A percentile compares a stretch with the other conserved stretches of the same genome.
Evolutionary conservation across 768 basidiomycete species (phyloP).

Genomic region (Tulasnella sp.): DNA sequence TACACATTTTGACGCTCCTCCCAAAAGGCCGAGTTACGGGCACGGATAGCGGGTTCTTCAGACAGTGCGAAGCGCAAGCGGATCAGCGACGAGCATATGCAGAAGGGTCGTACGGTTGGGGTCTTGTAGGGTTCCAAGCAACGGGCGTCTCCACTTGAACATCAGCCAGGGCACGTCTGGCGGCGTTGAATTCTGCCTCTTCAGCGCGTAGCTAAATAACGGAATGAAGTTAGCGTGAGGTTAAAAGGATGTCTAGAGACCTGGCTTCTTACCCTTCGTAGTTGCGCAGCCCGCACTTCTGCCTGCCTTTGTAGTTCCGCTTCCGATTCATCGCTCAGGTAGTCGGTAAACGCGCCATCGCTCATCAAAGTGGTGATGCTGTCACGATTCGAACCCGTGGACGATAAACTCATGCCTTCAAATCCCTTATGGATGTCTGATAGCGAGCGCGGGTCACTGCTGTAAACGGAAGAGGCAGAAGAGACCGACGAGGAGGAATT

Average conservation of each 20-base stretch:
- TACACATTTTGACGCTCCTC: too few relatives aligned
- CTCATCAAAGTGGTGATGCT: constrained; percentile 52
- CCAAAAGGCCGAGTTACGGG: too few relatives aligned
- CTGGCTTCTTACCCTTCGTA: constrained; percentile 24
- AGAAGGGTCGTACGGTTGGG: constrained; percentile 13
- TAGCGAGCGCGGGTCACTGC: neutral
- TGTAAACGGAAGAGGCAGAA: constrained; percentile 22
- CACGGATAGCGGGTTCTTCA: too few relatives aligned
- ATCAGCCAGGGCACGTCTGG: constrained; percentile 9
- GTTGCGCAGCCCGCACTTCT: constrained; percentile 61
- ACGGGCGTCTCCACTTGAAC: constrained; percentile 7
- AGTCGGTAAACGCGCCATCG: constrained; percentile 82
- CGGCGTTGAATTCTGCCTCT: constrained; percentile 16
- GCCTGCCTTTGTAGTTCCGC: constrained; percentile 80
- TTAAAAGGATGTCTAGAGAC: neutral
- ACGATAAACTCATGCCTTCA: neutral
- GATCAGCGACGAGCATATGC: constrained; percentile 12
- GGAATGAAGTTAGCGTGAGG: neutral
- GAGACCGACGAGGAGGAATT: constrained; percentile 17
- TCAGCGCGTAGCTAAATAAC: constrained; percentile 4
- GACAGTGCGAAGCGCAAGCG: too few relatives aligned
- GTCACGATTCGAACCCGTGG: constrained; percentile 14
- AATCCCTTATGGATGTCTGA: constrained; percentile 2
- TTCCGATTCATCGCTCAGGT: constrained; percentile 56
- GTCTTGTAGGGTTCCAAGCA: constrained; percentile 4